Evolutionary conservation across 768 basidiomycete genomes (phyloP).

Genomic region (Favolaschia claudopus): DNA sequence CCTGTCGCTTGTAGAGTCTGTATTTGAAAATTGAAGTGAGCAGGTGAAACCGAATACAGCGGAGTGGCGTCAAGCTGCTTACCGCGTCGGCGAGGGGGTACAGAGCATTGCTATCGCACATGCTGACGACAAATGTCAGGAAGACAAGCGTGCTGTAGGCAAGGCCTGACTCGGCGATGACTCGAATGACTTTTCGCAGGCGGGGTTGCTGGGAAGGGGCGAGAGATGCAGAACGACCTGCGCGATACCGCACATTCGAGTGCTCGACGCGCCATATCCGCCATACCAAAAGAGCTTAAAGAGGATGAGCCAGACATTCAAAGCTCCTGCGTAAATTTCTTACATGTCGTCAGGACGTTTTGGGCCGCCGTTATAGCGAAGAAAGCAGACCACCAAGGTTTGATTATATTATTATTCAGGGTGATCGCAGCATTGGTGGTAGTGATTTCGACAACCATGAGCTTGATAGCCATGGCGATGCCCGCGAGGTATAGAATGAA

Average conservation of each 20-base stretch:
- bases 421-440: background rate
- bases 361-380: background rate
- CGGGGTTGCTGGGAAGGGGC: background rate
- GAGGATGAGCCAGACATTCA: background rate
- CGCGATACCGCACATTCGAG: background rate
- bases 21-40: background rate
- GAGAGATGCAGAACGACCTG: too few relatives aligned
- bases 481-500: conserved; percentile 4
- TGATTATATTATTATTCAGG: background rate
- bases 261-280: conserved; percentile 10
- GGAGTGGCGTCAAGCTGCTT: background rate
- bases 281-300: conserved; percentile 2
- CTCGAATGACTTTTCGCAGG: conserved; percentile 6
- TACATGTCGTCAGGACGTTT: conserved; percentile 6
- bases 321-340: background rate
- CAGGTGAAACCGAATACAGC: background rate
- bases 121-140: background rate
- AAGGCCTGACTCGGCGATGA: conserved; percentile 1
- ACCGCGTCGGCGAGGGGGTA: background rate
- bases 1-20: conserved; percentile 4
- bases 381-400: background rate
- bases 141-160: background rate
- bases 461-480: conserved; percentile 4
- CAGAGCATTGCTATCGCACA: background rate
- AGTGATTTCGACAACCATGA: background rate